Percentiles rank a stretch among this genome's conserved stretches.
Conservation (phyloP, 1,284 basidiomycete species). For the Cryptococcus sp. region DNA sequence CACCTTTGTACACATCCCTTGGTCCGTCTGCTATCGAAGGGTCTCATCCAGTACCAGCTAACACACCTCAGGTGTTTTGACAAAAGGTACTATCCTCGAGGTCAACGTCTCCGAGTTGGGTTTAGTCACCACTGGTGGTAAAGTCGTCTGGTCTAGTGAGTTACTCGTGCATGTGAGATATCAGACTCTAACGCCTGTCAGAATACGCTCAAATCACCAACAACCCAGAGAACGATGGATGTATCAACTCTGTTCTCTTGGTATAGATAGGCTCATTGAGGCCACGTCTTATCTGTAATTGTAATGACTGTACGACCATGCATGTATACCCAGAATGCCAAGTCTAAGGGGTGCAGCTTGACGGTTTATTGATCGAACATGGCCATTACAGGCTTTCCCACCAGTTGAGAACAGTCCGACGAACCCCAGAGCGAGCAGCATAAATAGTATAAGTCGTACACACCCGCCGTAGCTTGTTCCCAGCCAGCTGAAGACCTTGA, state of each 20-base stretch:
- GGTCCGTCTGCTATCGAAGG: conserved; percentile 8
- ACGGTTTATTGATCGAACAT: too few species aligned
- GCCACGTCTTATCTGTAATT: background rate
- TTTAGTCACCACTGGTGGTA: conserved; percentile 98
- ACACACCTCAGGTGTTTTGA: conserved; percentile 77
- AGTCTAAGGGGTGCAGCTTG: background rate
- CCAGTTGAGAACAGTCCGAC: background rate
- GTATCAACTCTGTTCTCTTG: conserved; percentile 82
- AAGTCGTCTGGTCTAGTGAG: conserved; percentile 63
- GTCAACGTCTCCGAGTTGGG: conserved; percentile 97
- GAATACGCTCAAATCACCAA: conserved; percentile 97
- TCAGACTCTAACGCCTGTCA: conserved; percentile 27
- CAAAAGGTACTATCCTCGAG: conserved; percentile 97
- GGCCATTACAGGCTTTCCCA: too few species aligned
- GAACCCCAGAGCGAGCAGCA: background rate
- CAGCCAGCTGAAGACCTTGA: background rate
- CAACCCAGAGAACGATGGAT: conserved; percentile 95
- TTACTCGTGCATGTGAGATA: conserved; percentile 5
- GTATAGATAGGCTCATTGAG: conserved; percentile 24
- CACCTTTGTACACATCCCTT: conserved; percentile 83
- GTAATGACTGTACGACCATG: conserved; percentile 5
- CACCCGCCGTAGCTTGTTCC: background rate
- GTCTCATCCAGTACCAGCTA: background rate
- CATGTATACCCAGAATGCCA: conserved; percentile 2
- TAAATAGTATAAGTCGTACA: too few species aligned